Conservation (phyloP, 306 rosid species). For the Rosa rugosa region DNA sequence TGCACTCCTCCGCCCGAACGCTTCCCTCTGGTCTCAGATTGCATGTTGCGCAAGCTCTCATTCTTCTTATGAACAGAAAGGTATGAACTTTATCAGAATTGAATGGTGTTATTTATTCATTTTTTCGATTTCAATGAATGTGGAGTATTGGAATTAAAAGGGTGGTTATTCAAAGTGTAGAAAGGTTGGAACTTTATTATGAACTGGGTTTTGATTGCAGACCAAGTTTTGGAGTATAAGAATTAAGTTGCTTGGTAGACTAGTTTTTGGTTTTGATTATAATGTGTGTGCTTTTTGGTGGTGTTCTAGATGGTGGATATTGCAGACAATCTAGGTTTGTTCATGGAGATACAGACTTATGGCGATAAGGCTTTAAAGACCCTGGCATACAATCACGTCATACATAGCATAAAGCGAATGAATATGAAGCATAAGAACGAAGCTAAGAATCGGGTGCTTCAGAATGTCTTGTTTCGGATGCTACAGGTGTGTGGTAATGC, state of each 20-base stretch:
- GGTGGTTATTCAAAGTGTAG: neutral
- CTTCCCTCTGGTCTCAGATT: slow-evolving; percentile 62
- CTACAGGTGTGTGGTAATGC: slow-evolving; percentile 52
- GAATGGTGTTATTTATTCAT: neutral
- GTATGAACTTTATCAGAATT: slow-evolving; percentile 18
- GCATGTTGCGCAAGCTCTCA: slow-evolving; percentile 57
- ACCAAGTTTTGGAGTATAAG: neutral
- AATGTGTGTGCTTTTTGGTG: neutral
- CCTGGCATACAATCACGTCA: slow-evolving; percentile 63
- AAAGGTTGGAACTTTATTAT: neutral
- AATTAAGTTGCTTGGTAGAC: neutral
- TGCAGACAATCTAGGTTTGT: slow-evolving; percentile 60
- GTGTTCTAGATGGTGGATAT: slow-evolving; percentile 52
- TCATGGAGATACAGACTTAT: slow-evolving; percentile 79
- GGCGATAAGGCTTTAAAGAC: slow-evolving; percentile 56
- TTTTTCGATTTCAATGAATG: neutral
- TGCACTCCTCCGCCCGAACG: slow-evolving; percentile 47
- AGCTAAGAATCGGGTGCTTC: slow-evolving; percentile 73
- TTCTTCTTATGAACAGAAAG: slow-evolving; percentile 61
- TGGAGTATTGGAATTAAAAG: neutral
- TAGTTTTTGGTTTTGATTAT: neutral
- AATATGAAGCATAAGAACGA: slow-evolving; percentile 77
- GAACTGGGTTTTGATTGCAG: slow-evolving; percentile 10
- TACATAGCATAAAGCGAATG: slow-evolving; percentile 74
- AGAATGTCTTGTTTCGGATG: slow-evolving; percentile 63